A percentile compares a stretch with the other conserved stretches of the same genome.
Conservation (phyloP, 1,139 yeast genomes). For the Eremothecium cymbalariae region DNA sequence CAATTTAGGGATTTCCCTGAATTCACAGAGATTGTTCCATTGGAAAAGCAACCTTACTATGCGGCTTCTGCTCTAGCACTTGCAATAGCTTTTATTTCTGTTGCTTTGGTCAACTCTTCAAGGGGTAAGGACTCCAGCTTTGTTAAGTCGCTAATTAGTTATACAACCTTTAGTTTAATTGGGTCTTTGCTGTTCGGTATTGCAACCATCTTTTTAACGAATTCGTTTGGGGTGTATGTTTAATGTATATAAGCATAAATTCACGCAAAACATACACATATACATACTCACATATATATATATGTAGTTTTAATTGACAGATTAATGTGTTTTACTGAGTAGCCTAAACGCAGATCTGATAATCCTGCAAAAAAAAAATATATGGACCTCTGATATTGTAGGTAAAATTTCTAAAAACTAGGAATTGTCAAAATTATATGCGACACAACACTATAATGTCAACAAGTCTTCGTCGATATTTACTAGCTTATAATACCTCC, state of each 20-base stretch:
- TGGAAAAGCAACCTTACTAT: conserved; percentile 22
- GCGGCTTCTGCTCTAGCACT: conserved; percentile 20
- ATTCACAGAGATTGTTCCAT: conserved; percentile 15
- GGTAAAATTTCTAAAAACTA: no score
- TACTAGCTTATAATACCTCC: conserved; percentile 23
- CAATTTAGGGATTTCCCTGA: conserved; percentile 15
- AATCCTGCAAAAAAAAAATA: no score
- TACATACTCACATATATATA: no score
- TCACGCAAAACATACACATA: no score
- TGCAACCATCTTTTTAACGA: conserved; percentile 24
- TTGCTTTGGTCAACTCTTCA: conserved; percentile 13
- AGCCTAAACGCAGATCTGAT: no score
- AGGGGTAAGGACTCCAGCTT: conserved; percentile 9
- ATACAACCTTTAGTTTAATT: conserved; percentile 15
- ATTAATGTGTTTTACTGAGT: no score
- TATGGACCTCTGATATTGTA: no score
- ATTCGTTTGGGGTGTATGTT: conserved; percentile 30
- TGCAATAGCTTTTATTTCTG: conserved; percentile 17
- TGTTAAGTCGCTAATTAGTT: conserved; percentile 16
- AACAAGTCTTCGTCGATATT: conserved; percentile 30
- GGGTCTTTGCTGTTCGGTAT: conserved; percentile 26
- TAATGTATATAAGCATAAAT: no score
- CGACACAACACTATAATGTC: no score
- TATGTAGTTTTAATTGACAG: no score
- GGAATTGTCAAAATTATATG: no score